Conservation (phyloP, 306 rosid species). For the Lotus japonicus region DNA sequence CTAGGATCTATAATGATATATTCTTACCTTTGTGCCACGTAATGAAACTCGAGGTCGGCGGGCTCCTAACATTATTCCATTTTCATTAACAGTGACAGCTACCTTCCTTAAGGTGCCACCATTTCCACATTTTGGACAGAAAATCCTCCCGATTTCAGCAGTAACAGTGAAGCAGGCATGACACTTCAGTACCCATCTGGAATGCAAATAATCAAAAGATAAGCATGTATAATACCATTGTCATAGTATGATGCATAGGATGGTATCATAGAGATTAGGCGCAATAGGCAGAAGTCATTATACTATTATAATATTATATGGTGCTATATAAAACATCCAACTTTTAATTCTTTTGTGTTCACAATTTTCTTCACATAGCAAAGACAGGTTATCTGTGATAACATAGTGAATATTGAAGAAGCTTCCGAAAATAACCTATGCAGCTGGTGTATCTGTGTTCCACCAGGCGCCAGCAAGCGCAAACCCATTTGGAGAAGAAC, state of each 20-base stretch:
- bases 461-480: conserved; percentile 90
- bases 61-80: conserved; percentile 69
- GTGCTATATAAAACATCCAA: background rate
- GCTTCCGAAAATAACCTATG: conserved; percentile 51
- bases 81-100: conserved; percentile 96
- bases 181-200: conserved; percentile 92
- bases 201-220: conserved; percentile 18
- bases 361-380: background rate
- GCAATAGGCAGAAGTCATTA: background rate
- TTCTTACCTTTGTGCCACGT: conserved; percentile 91
- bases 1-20: background rate
- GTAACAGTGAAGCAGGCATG: conserved; percentile 87
- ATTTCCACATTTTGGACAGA: conserved; percentile 96
- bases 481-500: conserved; percentile 95
- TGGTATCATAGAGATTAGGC: background rate
- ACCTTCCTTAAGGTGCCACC: conserved; percentile 97
- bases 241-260: background rate
- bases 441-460: conserved; percentile 74
- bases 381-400: background rate
- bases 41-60: conserved; percentile 63
- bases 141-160: conserved; percentile 77
- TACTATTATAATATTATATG: background rate
- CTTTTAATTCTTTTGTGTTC: background rate
- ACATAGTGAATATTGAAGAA: conserved; percentile 3
- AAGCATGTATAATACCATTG: background rate